Percentiles rank a stretch among this genome's conserved stretches.
These are phyloP conservation scores for Chlamydomonas urium DNA, from an alignment of 139 green algal genomes.

Conservation along the genomic window DNA sequence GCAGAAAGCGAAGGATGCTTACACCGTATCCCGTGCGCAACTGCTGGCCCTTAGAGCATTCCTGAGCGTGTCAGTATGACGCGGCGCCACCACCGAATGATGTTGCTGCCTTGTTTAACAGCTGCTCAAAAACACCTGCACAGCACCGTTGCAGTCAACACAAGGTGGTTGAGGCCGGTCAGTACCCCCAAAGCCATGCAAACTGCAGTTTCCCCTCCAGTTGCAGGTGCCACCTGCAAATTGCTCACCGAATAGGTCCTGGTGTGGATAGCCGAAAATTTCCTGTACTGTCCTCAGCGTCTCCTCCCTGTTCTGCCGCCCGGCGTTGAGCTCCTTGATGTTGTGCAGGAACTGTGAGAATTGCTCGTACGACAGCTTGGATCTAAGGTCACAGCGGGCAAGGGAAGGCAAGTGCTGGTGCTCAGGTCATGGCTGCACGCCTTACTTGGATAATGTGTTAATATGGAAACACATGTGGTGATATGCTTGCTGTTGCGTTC, in stretches of 20 bases:
- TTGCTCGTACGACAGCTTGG: constrained; percentile 67
- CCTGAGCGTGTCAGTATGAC: too few relatives aligned
- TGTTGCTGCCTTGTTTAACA: constrained; percentile 13
- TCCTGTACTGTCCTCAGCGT: constrained; percentile 52
- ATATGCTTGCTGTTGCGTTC: too few relatives aligned
- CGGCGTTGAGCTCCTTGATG: constrained; percentile 80
- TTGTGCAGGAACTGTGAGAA: constrained; percentile 72
- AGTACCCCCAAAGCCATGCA: background rate
- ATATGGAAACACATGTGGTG: too few relatives aligned
- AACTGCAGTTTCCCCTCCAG: background rate
- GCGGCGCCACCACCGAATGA: constrained; percentile 13
- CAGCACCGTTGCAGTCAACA: background rate
- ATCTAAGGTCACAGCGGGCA: constrained; percentile 29
- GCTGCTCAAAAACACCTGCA: constrained; percentile 12
- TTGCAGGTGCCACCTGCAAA: background rate
- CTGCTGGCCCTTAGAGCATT: too few relatives aligned
- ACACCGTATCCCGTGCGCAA: too few relatives aligned
- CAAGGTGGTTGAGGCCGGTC: background rate
- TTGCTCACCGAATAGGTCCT: constrained; percentile 16
- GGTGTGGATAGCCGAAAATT: constrained; percentile 12
- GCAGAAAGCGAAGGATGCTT: too few relatives aligned
- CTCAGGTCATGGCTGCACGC: too few relatives aligned
- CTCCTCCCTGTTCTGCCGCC: constrained; percentile 62
- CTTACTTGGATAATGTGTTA: too few relatives aligned
- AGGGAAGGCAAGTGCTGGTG: too few relatives aligned